Conservation (phyloP, 2,329 filamentous ascomycete species). For the Hortaea sp. region DNA sequence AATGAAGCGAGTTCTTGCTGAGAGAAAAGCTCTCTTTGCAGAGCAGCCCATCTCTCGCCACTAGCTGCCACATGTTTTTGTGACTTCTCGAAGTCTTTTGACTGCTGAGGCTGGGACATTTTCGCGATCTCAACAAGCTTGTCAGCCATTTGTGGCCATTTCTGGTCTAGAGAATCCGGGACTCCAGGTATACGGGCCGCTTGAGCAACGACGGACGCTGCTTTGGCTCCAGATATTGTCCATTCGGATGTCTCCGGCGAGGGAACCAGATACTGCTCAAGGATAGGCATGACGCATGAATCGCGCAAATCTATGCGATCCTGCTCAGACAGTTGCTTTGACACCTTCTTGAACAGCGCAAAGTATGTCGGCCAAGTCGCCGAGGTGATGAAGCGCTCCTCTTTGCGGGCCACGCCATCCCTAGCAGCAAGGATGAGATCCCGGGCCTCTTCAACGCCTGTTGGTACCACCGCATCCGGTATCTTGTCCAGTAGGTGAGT, state of each 20-base stretch:
- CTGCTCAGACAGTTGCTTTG: slow-evolving; percentile 27
- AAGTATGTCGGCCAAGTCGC: slow-evolving; percentile 70
- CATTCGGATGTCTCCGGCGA: slow-evolving; percentile 38
- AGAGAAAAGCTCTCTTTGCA: slow-evolving; percentile 36
- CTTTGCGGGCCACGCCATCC: slow-evolving; percentile 59
- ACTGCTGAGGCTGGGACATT: slow-evolving; percentile 70
- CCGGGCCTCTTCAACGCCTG: slow-evolving; percentile 42
- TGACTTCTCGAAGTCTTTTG: slow-evolving; percentile 63
- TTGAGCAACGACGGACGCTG: slow-evolving; percentile 32
- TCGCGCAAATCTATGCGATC: slow-evolving; percentile 37
- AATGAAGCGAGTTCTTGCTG: slow-evolving; percentile 14
- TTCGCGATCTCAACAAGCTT: slow-evolving; percentile 57
- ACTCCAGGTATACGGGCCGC: slow-evolving; percentile 11
- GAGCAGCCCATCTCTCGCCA: slow-evolving; percentile 52
- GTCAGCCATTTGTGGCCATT: slow-evolving; percentile 55
- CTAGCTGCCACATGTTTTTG: slow-evolving; percentile 59
- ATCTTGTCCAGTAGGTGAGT: slow-evolving; percentile 49
- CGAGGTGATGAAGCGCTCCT: slow-evolving; percentile 61
- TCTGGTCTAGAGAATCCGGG: slow-evolving; percentile 33
- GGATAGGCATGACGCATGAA: slow-evolving; percentile 41
- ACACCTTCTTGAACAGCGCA: slow-evolving; percentile 41
- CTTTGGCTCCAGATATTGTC: slow-evolving; percentile 38
- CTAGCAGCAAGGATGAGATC: slow-evolving; percentile 59
- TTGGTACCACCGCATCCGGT: slow-evolving; percentile 47
- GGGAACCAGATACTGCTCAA: slow-evolving; percentile 44